phyloP scores from a whole-genome alignment of 495 filamentous ascomycete species.

The Daldinia vernicosa region DNA sequence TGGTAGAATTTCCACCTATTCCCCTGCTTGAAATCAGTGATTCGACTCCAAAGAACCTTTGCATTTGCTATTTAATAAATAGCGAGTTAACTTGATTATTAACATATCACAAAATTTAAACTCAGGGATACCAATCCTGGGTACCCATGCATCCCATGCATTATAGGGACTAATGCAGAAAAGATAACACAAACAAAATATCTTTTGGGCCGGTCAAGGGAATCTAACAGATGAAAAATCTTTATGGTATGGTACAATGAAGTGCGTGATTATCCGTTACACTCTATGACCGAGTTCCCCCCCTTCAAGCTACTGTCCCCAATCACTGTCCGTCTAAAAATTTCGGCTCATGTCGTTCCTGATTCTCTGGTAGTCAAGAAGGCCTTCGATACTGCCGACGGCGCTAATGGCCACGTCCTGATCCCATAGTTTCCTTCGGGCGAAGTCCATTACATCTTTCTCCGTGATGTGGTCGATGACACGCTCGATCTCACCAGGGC shows the following conservation, averaged over 20 bases:
- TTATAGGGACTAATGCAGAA: background rate
- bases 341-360: conserved; percentile 91
- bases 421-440: conserved; percentile 91
- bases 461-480: conserved; percentile 86
- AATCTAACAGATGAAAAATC: conserved; percentile 47
- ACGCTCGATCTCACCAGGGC: conserved; percentile 91
- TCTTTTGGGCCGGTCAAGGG: conserved; percentile 4
- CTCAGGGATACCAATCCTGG: background rate
- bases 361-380: conserved; percentile 89
- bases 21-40: background rate
- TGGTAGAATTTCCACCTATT: background rate
- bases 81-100: background rate
- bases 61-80: background rate
- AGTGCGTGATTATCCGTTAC: conserved; percentile 48
- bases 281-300: conserved; percentile 46
- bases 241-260: conserved; percentile 50
- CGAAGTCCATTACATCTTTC: conserved; percentile 97
- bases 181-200: background rate
- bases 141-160: background rate
- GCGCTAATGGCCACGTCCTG: conserved; percentile 94
- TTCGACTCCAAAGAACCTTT: background rate
- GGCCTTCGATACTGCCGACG: conserved; percentile 89
- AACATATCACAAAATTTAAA: background rate
- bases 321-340: conserved; percentile 48
- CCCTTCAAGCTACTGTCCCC: conserved; percentile 24